Base-by-base conservation (phyloP, 2,329 filamentous ascomycete species). In the Alternaria tenuissima region DNA sequence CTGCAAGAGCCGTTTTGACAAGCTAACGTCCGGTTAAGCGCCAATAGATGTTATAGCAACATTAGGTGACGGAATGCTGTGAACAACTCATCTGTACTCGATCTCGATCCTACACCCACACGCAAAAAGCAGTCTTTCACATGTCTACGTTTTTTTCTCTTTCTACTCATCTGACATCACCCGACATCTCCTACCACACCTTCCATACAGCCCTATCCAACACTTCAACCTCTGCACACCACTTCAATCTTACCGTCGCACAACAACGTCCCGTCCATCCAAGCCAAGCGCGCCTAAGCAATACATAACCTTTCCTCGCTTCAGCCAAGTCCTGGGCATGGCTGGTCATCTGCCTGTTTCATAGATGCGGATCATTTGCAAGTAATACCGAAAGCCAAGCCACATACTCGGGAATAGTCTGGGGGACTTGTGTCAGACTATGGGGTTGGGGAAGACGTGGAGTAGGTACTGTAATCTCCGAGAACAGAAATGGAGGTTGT, bases 281-380 rank as follows among this genome's bases (percentile, higher is more conserved):
- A 16, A 39, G 54, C 48, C 54, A 59, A 63, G 55, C 38, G 36
- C 57, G 47, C 52, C 52, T 38, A 60, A 60, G 57, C 52, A 38
- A 60, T 18, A 59, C 60, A 52, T 53, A 57, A 49, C 49, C 36
- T 54, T 30, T 39, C 28, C 26, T 14, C 32, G 18, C 55, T 42
- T 39, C 57, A 55, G 61, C 61, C 61, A 63, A 63, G 52, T n/a
- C 7, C 57, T 36, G 20, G 44, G 54, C 44, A 36, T 28, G 18
- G 18, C 42, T 20, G 38, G 30, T 36, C 52, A 38, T 12, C 30
- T 39, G 39, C 48, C 18, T 49, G 61, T 63, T 42, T 61, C 61
- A 59, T 11, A 42, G 16, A 41, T 41, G 51, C 41, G 39, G 61
- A 61, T 61, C 54, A 14, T 44, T n/a, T 22, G 41, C 14, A 36